A percentile compares a stretch with the other conserved stretches of the same genome.
Conservation (phyloP, 2,329 filamentous ascomycete species). For the Neofusicoccum ribis region DNA sequence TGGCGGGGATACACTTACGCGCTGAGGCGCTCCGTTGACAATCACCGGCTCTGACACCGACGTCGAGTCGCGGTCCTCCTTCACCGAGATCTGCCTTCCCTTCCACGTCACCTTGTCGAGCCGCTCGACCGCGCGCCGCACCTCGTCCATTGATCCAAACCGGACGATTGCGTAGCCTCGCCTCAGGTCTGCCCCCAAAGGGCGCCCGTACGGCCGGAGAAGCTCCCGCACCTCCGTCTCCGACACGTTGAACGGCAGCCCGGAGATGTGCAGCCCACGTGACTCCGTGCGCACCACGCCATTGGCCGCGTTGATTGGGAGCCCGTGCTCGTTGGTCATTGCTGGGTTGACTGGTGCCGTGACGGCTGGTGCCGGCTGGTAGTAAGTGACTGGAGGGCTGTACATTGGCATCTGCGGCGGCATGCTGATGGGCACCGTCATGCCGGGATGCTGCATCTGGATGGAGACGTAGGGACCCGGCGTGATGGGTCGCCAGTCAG, state of each 20-base stretch:
- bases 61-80: conserved; percentile 36
- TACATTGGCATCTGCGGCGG: background rate
- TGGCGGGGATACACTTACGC: background rate
- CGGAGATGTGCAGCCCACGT: conserved; percentile 39
- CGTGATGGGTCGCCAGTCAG: conserved; percentile 3
- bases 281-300: conserved; percentile 38
- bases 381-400: conserved; percentile 21
- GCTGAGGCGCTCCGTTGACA: conserved; percentile 27
- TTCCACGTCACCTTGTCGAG: conserved; percentile 32
- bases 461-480: background rate
- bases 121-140: conserved; percentile 29
- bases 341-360: background rate
- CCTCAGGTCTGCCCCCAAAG: conserved; percentile 30
- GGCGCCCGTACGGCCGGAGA: conserved; percentile 28
- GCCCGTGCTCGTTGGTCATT: conserved; percentile 30
- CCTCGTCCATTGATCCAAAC: conserved; percentile 33
- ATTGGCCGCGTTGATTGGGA: conserved; percentile 39
- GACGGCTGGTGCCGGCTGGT: conserved; percentile 18
- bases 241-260: conserved; percentile 31
- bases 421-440: conserved; percentile 23
- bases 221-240: conserved; percentile 30
- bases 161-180: conserved; percentile 33
- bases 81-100: conserved; percentile 34
- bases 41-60: conserved; percentile 33
- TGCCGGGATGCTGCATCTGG: conserved; percentile 17